Evolutionary conservation across 1,284 basidiomycete genomes (phyloP).

Genomic region (Sporisorium reilianum): DNA sequence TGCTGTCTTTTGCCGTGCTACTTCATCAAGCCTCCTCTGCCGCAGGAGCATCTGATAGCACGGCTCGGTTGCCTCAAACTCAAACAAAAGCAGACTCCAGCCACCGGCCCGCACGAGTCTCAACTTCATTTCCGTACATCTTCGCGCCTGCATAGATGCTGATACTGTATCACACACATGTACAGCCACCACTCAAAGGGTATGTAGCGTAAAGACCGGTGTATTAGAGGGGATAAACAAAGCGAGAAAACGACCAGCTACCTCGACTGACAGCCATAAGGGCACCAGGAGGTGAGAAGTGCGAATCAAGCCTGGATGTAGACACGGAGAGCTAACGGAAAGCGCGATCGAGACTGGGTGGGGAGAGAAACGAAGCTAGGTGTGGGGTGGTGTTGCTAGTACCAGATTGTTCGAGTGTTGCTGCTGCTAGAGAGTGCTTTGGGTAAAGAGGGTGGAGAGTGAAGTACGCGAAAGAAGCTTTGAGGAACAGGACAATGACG

Average conservation of each 20-base stretch:
- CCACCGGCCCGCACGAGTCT: background rate
- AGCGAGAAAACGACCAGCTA: slow-evolving; percentile 4
- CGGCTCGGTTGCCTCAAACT: background rate
- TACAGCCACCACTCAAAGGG: background rate
- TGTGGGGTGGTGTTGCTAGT: slow-evolving; percentile 1
- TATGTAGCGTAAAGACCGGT: slow-evolving; percentile 46
- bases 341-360: background rate
- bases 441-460: slow-evolving; percentile 14
- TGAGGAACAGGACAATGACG: slow-evolving; percentile 20
- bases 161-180: too few species aligned
- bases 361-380: slow-evolving; percentile 18
- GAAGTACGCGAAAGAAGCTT: slow-evolving; percentile 17
- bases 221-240: slow-evolving; percentile 32
- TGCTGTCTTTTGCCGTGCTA: background rate
- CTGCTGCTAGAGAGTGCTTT: slow-evolving; percentile 26
- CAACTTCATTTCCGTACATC: background rate
- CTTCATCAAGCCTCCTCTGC: background rate
- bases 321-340: slow-evolving; percentile 6
- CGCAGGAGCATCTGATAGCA: background rate
- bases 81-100: background rate
- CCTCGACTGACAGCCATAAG: background rate
- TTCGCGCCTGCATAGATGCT: background rate
- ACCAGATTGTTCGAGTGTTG: slow-evolving; percentile 27
- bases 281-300: slow-evolving; percentile 1
- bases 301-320: background rate